Percentiles rank a stretch among this genome's conserved stretches.
Conservation (phyloP, 352 stramenopile species). For the Peronospora belbahrii region DNA sequence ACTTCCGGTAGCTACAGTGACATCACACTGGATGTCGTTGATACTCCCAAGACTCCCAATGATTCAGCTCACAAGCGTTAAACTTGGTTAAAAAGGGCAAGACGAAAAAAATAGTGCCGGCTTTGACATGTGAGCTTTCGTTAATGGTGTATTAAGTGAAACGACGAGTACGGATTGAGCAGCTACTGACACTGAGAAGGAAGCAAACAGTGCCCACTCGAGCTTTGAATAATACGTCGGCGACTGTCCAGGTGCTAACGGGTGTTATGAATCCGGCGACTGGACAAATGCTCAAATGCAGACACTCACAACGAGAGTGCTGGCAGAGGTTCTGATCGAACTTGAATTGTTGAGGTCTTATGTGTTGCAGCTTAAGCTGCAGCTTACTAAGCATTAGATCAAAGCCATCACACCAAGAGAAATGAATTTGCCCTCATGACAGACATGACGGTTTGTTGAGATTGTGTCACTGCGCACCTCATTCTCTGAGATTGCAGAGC, state of each 20-base stretch:
- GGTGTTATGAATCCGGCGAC: slow-evolving; percentile 38
- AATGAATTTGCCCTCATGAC: slow-evolving; percentile 43
- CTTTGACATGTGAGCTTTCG: slow-evolving; percentile 6
- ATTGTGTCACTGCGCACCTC: too few species aligned
- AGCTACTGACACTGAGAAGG: slow-evolving; percentile 14
- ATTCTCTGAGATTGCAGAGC: too few species aligned
- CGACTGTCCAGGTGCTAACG: slow-evolving; percentile 14
- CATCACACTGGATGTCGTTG: slow-evolving; percentile 53
- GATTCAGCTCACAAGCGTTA: slow-evolving; percentile 18
- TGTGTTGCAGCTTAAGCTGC: slow-evolving; percentile 44
- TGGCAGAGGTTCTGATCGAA: slow-evolving; percentile 51
- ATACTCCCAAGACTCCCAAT: slow-evolving; percentile 49
- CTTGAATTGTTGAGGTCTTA: slow-evolving; percentile 40
- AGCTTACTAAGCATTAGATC: slow-evolving; percentile 45
- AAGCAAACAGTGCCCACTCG: slow-evolving; percentile 14
- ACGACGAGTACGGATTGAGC: slow-evolving; percentile 17
- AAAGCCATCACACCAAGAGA: slow-evolving; percentile 29
- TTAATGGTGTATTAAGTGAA: slow-evolving; percentile 8
- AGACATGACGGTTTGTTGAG: too few species aligned
- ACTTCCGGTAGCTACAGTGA: slow-evolving; percentile 80
- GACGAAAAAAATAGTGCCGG: slow-evolving; percentile 26
- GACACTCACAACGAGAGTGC: slow-evolving; percentile 42
- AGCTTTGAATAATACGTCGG: slow-evolving; percentile 2
- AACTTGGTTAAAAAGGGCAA: slow-evolving; percentile 1
- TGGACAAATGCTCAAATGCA: slow-evolving; percentile 35